A percentile compares a stretch with the other conserved stretches of the same genome.
Evolutionary conservation across 2,329 filamentous ascomycete genomes (phyloP).

Genomic region (Fusarium sp.): DNA sequence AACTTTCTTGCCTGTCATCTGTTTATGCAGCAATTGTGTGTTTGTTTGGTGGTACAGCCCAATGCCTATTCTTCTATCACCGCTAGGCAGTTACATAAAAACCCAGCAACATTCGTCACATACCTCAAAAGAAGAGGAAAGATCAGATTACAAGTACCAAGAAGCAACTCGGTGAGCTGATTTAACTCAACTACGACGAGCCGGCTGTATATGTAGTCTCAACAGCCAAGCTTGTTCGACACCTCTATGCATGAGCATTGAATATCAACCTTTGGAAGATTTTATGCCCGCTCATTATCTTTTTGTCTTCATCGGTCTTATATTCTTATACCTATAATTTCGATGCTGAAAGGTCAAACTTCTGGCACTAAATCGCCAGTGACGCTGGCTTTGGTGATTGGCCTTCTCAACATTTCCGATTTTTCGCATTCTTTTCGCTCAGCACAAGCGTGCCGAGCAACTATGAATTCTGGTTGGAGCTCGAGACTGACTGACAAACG

Average conservation of each 20-base stretch:
- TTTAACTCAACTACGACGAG: background rate
- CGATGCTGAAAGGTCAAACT: background rate
- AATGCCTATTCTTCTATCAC: background rate
- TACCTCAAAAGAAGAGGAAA: background rate
- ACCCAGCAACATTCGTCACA: background rate
- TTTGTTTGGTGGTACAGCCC: background rate
- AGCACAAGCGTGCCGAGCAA: background rate
- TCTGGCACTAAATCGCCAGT: background rate
- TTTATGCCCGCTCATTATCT: background rate
- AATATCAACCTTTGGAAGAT: background rate
- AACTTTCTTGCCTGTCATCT: background rate
- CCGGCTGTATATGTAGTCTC: background rate
- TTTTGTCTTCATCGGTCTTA: background rate
- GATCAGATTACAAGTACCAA: background rate
- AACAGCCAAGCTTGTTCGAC: background rate
- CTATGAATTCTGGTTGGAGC: background rate
- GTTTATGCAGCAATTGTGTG: background rate
- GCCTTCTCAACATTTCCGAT: background rate
- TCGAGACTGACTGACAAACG: conserved; percentile 21
- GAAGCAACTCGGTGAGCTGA: background rate
- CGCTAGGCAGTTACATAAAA: conserved; percentile 4
- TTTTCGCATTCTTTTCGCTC: background rate
- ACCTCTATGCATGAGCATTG: background rate
- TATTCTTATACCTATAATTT: background rate
- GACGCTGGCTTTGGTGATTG: background rate